A percentile compares a stretch with the other conserved stretches of the same genome.
phyloP scores from a whole-genome alignment of 495 filamentous ascomycete species.

The Trichoderma orchidacearum region DNA sequence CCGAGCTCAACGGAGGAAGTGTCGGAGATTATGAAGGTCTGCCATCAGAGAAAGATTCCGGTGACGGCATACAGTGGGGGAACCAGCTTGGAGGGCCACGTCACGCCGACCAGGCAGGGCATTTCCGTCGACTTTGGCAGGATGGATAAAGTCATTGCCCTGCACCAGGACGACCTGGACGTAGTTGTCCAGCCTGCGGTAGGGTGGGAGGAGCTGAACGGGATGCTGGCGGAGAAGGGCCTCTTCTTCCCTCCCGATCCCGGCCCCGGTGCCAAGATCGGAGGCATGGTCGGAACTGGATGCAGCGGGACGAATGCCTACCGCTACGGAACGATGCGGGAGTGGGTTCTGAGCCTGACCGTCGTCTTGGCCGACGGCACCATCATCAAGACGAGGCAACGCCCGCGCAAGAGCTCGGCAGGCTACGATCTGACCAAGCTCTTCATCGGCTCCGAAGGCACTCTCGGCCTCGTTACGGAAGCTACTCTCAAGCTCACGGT shows the following conservation, averaged over 20 bases:
- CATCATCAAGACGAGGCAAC: slow-evolving; percentile 73
- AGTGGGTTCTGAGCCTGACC: slow-evolving; percentile 85
- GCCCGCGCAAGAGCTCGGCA: slow-evolving; percentile 66
- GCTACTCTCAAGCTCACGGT: slow-evolving; percentile 67
- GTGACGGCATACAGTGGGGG: slow-evolving; percentile 67
- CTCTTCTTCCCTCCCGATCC: slow-evolving; percentile 80
- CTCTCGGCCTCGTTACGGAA: slow-evolving; percentile 65
- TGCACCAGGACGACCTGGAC: slow-evolving; percentile 67
- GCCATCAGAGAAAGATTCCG: slow-evolving; percentile 54
- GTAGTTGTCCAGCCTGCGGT: slow-evolving; percentile 72
- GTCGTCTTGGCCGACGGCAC: slow-evolving; percentile 88
- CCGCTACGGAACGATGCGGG: slow-evolving; percentile 90
- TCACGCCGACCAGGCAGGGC: slow-evolving; percentile 57
- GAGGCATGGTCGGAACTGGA: slow-evolving; percentile 91
- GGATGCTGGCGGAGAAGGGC: slow-evolving; percentile 48
- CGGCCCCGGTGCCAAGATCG: slow-evolving; percentile 75
- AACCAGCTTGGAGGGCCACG: slow-evolving; percentile 71
- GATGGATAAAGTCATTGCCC: slow-evolving; percentile 58
- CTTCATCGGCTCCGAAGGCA: slow-evolving; percentile 70
- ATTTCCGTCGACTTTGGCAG: slow-evolving; percentile 64
- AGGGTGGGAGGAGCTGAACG: slow-evolving; percentile 68
- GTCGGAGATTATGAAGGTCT: slow-evolving; percentile 59
- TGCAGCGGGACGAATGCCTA: slow-evolving; percentile 92
- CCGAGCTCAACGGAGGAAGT: slow-evolving; percentile 56
- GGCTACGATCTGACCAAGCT: slow-evolving; percentile 73